These are phyloP conservation scores for Voacanga thouarsii DNA, from an alignment of 257 asterid genomes.

Conservation along the genomic window DNA sequence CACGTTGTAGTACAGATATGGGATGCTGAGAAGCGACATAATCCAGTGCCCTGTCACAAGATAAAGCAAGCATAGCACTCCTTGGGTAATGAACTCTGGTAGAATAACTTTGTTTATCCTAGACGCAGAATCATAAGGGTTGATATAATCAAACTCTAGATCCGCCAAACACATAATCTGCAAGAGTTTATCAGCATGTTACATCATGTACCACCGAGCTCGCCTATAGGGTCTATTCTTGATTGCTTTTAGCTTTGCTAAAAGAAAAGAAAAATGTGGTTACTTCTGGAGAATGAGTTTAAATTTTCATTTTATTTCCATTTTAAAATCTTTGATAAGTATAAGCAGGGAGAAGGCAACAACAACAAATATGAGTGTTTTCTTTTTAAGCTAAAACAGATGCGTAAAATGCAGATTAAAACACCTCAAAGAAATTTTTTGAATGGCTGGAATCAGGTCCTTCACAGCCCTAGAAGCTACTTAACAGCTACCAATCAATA, in stretches of 20 bases:
- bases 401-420: background rate
- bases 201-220: background rate
- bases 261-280: background rate
- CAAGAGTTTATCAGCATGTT: constrained; percentile 20
- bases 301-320: background rate
- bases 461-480: background rate
- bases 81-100: constrained; percentile 80
- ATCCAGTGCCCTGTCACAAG: constrained; percentile 83
- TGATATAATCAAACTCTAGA: constrained; percentile 82
- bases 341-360: no score
- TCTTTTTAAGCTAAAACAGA: background rate
- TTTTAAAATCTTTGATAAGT: background rate
- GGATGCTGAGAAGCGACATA: constrained; percentile 66
- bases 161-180: constrained; percentile 94
- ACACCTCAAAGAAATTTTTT: background rate
- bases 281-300: background rate
- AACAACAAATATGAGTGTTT: background rate
- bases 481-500: background rate
- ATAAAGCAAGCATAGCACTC: constrained; percentile 70
- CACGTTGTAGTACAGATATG: constrained; percentile 71
- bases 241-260: background rate
- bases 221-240: background rate
- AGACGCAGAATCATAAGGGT: constrained; percentile 81
- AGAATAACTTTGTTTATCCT: constrained; percentile 69
- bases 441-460: background rate